Base-by-base conservation (phyloP, 805 yeast species). In the Starmerella floricola region DNA sequence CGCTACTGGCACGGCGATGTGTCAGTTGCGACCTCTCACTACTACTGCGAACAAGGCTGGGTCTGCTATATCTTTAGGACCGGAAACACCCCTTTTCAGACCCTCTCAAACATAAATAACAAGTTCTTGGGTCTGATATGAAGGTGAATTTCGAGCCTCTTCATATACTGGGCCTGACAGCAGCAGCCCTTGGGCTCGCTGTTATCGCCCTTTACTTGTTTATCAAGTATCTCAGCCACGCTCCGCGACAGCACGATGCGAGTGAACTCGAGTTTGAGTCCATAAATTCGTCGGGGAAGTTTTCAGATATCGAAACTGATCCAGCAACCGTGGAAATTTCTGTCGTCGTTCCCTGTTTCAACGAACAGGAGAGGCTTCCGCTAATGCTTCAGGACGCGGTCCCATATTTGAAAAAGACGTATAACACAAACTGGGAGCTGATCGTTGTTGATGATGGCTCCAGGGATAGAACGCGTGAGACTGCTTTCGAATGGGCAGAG, bases 371-470 rank as follows among this genome's bases (percentile, higher is more conserved):
- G 12, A 69, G 98, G 41, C 69, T 91, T 46, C 71, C 72, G 26
- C 58, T 62, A 31, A 55, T 63, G 53, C 52, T 64, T 40, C 55
- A 53, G 19, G 60, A 59, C 24, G 55, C 61, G 4, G 66, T 82
- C 26, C 70, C 59, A 3, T 74, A 70, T 50, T 63, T 88, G 46
- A 56, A 67, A 30, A 24, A 43, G 4, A 51, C 62, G 6, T 62
- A 65, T 47, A 50, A 52, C 24, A 29, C 35, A 34, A 52, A 65
- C 45, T 85, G 74, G 69, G 98, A 91, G 62, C 74, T 91, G 36
- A 45, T 91, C 21, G 68, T 91, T 17, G 87, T 91, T 13, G 97
- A 91, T 62, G 98, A 91, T 62, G 95, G 95, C 4, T 82, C 94
- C 4, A 66, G 57, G 31, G 98, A 91, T 62, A 77, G 78, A 2